Conservation (phyloP, 2,329 filamentous ascomycete species). For the Thelonectria blattea region DNA sequence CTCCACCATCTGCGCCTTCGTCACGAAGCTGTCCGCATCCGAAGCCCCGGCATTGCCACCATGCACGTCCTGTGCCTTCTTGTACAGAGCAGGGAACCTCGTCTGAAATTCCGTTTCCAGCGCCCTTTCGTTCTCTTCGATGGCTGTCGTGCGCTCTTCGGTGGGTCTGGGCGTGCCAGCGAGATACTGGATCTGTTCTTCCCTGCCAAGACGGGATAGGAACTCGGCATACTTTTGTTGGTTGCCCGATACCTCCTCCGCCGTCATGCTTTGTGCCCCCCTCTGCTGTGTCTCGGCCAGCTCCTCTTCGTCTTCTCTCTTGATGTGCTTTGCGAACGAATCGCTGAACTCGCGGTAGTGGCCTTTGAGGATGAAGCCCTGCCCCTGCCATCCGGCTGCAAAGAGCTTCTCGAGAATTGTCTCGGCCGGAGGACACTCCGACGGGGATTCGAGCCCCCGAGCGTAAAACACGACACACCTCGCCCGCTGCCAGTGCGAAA, state of each 20-base stretch:
- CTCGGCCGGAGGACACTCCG: slow-evolving; percentile 58
- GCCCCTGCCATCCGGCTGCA: slow-evolving; percentile 55
- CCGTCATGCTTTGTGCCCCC: slow-evolving; percentile 17
- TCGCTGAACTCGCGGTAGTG: slow-evolving; percentile 62
- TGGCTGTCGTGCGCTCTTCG: slow-evolving; percentile 48
- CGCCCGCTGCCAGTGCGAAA: slow-evolving; percentile 54
- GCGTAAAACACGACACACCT: slow-evolving; percentile 61
- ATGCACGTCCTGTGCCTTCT: slow-evolving; percentile 49
- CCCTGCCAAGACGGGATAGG: slow-evolving; percentile 50
- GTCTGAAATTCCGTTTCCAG: slow-evolving; percentile 57
- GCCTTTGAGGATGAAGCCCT: slow-evolving; percentile 61
- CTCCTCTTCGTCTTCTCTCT: slow-evolving; percentile 48
- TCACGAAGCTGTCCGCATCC: slow-evolving; percentile 47
- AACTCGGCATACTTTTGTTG: slow-evolving; percentile 52
- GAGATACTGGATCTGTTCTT: slow-evolving; percentile 47
- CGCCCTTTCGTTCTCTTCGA: slow-evolving; percentile 53
- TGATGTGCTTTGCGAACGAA: slow-evolving; percentile 58
- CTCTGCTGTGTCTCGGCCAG: slow-evolving; percentile 46
- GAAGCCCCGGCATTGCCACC: slow-evolving; percentile 38
- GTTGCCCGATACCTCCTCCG: slow-evolving; percentile 36
- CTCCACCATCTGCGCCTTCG: slow-evolving; percentile 55
- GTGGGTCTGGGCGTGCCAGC: slow-evolving; percentile 48
- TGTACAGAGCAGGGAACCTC: slow-evolving; percentile 53
- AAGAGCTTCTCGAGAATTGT: slow-evolving; percentile 53
- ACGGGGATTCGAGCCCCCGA: slow-evolving; percentile 54